Conservation (phyloP, 2,329 filamentous ascomycete genomes). For the Verticillium zaregamsianum region DNA sequence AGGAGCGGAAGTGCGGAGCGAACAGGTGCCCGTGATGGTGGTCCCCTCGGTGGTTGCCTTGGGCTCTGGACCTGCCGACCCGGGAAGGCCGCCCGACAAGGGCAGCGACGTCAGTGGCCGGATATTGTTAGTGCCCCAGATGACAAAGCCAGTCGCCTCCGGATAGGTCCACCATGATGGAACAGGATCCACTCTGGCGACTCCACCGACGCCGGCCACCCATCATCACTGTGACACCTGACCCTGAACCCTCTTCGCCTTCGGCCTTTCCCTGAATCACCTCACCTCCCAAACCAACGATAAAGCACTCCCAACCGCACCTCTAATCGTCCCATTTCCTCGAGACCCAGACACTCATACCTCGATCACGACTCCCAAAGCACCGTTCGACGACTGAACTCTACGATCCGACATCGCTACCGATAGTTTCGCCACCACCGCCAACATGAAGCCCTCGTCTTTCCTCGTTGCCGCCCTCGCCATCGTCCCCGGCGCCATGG, state of each 20-base stretch:
- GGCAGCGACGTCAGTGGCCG: not conserved
- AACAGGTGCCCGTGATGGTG: not conserved
- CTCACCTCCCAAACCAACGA: not conserved
- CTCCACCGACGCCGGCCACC: not conserved
- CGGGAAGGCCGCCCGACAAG: not conserved
- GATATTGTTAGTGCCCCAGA: not conserved
- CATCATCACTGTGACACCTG: not conserved
- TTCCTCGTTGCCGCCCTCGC: conserved; percentile 52
- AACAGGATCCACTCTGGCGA: not conserved
- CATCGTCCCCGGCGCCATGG: conserved; percentile 53
- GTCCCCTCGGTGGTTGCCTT: not conserved
- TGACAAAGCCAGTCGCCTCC: not conserved
- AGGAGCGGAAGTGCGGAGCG: not conserved
- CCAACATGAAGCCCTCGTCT: conserved; percentile 59
- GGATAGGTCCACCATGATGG: not conserved
- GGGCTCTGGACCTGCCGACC: not conserved
- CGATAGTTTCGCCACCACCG: not conserved
- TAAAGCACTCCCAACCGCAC: not conserved
- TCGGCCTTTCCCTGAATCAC: not conserved
- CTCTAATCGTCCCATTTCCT: not conserved
- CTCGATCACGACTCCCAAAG: not conserved
- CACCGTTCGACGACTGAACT: not conserved
- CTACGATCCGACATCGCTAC: not conserved
- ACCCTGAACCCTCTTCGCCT: not conserved
- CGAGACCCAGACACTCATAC: not conserved